Base-by-base conservation (phyloP, 2,329 filamentous ascomycete species). In the Fusarium agapanthi region DNA sequence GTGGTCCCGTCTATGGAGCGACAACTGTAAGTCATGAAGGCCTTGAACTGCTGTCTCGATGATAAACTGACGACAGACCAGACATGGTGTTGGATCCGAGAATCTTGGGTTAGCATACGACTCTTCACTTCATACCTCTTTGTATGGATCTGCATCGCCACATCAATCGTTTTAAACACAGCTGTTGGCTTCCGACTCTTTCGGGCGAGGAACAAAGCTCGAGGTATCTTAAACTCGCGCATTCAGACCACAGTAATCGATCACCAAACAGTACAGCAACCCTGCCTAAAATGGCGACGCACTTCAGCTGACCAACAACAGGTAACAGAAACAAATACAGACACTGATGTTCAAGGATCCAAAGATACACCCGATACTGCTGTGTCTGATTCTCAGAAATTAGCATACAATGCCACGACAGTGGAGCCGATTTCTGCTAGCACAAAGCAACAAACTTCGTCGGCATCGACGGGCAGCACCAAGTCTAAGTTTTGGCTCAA, bases 71-170 rank as follows among this genome's bases (percentile, higher is more conserved):
- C 2, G 1, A 6, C 26, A 11, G 7, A 6, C 4, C 12, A 56
- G 55, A 58, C 14, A 0, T 58, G 55, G 55, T 58, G 55, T 9
- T 58, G 55, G 55, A 58, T 58, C 1, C 41, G 55, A 48, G 55
- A 58, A 30, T 32, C 28, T 15, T 58, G 55, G 55, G 55, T 10
- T 16, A n/a, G 41, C 41, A 58, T 58, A 8, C 41, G 55, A 15
- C 55, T 58, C 22, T 58, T 58, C 1, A 58, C 55, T 15, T 58
- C 55, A 22, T 58, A 58, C 15, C 14, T 58, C 2, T 58, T 58
- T 28, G 55, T 58, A 9, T 58, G 55, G 55, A 32, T 58, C 20
- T 58, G 55, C n/a, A 58, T 58, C 0, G 32, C 41, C 2, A 48
- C 32, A 6, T 58, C 55, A 6, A 58, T 58, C 20, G 34, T 24